A percentile compares a stretch with the other conserved stretches of the same genome.
These are phyloP conservation scores for Pleurotus citrinopileatus DNA, from an alignment of 768 basidiomycete species.

Conservation along the genomic window DNA sequence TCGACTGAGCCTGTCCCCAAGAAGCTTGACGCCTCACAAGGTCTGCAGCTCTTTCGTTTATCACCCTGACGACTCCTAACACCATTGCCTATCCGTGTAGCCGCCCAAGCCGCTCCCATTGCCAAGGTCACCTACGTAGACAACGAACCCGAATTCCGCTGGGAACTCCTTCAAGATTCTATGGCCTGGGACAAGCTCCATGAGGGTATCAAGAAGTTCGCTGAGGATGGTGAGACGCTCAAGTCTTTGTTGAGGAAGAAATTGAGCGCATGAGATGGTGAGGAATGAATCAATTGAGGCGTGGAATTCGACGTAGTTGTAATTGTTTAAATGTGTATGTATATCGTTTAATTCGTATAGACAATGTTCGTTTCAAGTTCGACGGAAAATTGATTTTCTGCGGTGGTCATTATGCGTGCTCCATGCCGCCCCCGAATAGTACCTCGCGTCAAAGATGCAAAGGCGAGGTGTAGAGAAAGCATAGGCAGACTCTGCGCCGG, in stretches of 20 bases:
- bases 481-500: too few species aligned
- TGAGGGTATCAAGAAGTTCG: constrained; percentile 98
- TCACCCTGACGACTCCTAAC: too few species aligned
- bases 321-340: not conserved
- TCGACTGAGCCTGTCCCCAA: constrained; percentile 76
- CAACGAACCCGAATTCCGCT: constrained; percentile 96
- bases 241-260: constrained; percentile 78
- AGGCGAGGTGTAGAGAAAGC: too few species aligned
- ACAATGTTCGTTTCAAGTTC: too few species aligned
- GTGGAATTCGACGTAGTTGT: not conserved
- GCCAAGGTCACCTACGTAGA: constrained; percentile 83
- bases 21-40: constrained; percentile 68
- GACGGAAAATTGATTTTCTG: too few species aligned
- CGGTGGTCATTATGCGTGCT: too few species aligned
- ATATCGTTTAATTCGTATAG: not conserved
- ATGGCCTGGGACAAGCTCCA: constrained; percentile 99
- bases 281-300: not conserved
- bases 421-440: too few species aligned
- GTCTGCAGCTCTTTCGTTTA: constrained; percentile 34
- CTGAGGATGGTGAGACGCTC: constrained; percentile 89
- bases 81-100: too few species aligned
- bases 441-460: too few species aligned
- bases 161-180: constrained; percentile 85
- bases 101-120: constrained; percentile 57
- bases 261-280: constrained; percentile 53